Percentiles rank a stretch among this genome's conserved stretches.
Conservation (phyloP, 148 eudicot species). For the Rhododendron simsii region DNA sequence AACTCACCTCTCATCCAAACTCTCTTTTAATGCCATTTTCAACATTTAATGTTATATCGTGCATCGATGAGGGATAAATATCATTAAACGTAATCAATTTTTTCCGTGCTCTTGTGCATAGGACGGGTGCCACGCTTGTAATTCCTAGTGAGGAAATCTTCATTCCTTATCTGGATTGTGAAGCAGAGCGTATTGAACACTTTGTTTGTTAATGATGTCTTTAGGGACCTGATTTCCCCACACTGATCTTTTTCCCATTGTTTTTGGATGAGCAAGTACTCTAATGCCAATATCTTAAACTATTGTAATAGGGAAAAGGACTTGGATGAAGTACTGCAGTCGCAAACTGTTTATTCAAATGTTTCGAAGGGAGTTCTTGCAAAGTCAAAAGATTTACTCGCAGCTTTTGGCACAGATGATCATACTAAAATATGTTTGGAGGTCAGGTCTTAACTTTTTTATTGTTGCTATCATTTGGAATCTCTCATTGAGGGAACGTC, state of each 20-base stretch:
- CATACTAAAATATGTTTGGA: conserved; percentile 81
- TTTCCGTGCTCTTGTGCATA: neutral
- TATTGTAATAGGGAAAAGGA: conserved; percentile 70
- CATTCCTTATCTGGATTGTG: neutral
- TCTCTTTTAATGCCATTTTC: neutral
- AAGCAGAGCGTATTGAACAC: neutral
- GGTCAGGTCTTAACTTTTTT: conserved; percentile 32
- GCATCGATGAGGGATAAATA: neutral
- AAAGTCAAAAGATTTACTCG: conserved; percentile 73
- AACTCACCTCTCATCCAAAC: neutral
- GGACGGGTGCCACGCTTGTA: neutral
- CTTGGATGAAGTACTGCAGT: conserved; percentile 95
- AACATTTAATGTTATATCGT: neutral
- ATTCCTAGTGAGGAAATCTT: neutral
- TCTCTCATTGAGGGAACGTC: neutral
- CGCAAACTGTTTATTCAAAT: conserved; percentile 88
- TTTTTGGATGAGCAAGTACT: neutral
- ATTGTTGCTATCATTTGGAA: neutral
- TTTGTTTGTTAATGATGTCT: neutral
- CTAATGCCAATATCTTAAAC: neutral
- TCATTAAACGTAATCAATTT: too few relatives aligned
- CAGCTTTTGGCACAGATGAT: conserved; percentile 87
- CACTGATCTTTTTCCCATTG: neutral
- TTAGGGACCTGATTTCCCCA: neutral
- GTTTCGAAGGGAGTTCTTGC: conserved; percentile 92